Percentiles rank a stretch among this genome's conserved stretches.
Evolutionary conservation across 257 asterid genomes (phyloP).

Genomic region (Parsonsia alboflavescens): DNA sequence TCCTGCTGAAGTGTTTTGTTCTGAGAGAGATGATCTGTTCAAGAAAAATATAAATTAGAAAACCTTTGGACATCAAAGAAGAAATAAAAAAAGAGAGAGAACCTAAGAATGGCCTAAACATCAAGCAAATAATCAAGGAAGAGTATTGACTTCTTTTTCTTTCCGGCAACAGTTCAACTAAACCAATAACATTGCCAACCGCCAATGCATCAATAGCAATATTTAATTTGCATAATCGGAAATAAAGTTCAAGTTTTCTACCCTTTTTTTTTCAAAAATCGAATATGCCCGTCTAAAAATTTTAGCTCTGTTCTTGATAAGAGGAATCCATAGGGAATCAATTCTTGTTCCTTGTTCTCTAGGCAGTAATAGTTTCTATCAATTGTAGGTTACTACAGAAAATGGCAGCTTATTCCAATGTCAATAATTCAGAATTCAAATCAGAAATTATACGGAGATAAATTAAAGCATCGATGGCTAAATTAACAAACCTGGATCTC

Average conservation of each 20-base stretch:
- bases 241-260: neutral
- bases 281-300: neutral
- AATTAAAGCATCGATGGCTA: too few species aligned
- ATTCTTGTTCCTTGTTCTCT: neutral
- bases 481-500: slow-evolving; percentile 73
- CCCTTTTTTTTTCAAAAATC: neutral
- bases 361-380: neutral
- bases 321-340: neutral
- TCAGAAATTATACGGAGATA: too few species aligned
- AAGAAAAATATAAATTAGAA: slow-evolving; percentile 16
- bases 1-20: slow-evolving; percentile 56
- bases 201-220: neutral
- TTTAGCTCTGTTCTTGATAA: neutral
- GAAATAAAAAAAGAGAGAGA: neutral
- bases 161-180: neutral
- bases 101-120: neutral
- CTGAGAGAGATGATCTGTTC: slow-evolving; percentile 71
- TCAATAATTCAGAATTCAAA: neutral
- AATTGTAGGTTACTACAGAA: neutral
- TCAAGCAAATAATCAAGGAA: neutral
- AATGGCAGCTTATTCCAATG: neutral
- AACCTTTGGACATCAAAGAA: neutral
- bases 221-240: neutral
- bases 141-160: neutral
- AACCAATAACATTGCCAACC: neutral